phyloP scores from a whole-genome alignment of 2,329 filamentous ascomycete genomes.

The Stagonosporopsis vannaccii region DNA sequence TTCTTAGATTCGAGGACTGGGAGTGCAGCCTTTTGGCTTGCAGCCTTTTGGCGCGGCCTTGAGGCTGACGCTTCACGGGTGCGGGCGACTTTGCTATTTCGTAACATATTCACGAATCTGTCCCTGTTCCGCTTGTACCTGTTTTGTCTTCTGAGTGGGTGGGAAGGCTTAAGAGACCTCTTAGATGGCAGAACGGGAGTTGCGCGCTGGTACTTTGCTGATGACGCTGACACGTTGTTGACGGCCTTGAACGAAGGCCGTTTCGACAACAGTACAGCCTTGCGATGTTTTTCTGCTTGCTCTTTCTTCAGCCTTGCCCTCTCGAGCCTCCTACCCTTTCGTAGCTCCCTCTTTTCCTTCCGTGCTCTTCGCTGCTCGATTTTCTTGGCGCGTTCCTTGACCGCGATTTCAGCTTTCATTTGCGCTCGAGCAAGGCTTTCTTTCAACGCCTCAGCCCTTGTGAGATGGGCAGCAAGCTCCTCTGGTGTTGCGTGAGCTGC shows the following conservation, averaged over 20 bases:
- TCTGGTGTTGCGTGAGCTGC: constrained; percentile 3
- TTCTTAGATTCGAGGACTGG: background rate
- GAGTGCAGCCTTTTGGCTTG: background rate
- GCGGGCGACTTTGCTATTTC: background rate
- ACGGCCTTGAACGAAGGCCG: too few species aligned
- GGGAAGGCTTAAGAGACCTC: too few species aligned
- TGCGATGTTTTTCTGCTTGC: background rate
- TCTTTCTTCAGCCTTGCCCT: background rate
- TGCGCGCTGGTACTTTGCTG: too few species aligned
- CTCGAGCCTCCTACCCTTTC: background rate
- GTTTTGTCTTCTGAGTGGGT: too few species aligned
- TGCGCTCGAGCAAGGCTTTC: background rate
- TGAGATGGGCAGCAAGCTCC: background rate
- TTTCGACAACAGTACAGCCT: too few species aligned
- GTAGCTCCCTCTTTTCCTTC: background rate
- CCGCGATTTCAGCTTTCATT: background rate
- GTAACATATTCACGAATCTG: background rate
- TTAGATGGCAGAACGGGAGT: too few species aligned
- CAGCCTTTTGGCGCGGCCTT: background rate
- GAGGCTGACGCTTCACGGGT: background rate
- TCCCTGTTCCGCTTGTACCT: too few species aligned
- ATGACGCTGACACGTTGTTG: too few species aligned
- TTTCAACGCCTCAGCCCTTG: constrained; percentile 1
- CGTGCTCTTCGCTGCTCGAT: background rate
- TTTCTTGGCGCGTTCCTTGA: background rate